phyloP scores from a whole-genome alignment of 768 basidiomycete species.

The Mrakia blollopis region DNA sequence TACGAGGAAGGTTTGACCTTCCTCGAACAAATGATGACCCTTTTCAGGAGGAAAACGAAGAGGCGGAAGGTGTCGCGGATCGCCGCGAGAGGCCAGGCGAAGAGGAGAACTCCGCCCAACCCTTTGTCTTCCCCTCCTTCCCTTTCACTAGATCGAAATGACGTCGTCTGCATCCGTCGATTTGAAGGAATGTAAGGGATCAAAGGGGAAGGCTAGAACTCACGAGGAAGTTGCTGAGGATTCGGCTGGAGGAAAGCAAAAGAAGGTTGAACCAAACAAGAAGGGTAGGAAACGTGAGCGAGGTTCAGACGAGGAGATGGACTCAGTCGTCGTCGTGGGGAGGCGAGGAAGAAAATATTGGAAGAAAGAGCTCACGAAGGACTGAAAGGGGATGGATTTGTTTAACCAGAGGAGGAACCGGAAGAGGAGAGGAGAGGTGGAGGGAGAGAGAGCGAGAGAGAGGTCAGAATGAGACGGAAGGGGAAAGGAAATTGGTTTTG shows the following conservation, averaged over 20 bases:
- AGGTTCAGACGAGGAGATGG: conserved; percentile 1
- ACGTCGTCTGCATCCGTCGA: not conserved
- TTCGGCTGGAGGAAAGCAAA: not conserved
- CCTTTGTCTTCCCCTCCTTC: no score
- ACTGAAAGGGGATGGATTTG: not conserved
- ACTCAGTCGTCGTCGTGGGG: not conserved
- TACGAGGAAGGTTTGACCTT: no score
- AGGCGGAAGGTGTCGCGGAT: no score
- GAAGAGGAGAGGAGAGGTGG: not conserved
- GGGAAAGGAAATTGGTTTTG: not conserved
- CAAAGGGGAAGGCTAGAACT: not conserved
- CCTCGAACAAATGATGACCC: no score
- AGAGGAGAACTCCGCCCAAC: no score
- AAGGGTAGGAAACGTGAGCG: not conserved
- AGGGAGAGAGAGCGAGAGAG: not conserved
- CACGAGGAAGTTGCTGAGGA: conserved; percentile 21
- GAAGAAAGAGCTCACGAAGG: not conserved
- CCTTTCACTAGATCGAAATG: not conserved
- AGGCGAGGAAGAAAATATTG: not conserved
- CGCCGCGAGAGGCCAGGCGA: no score
- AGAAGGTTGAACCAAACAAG: not conserved
- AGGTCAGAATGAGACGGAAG: not conserved
- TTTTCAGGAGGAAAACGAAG: no score
- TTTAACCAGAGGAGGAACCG: not conserved
- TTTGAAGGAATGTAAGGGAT: not conserved